phyloP scores from a whole-genome alignment of 2,329 filamentous ascomycete genomes.

The Colletotrichum sp. region DNA sequence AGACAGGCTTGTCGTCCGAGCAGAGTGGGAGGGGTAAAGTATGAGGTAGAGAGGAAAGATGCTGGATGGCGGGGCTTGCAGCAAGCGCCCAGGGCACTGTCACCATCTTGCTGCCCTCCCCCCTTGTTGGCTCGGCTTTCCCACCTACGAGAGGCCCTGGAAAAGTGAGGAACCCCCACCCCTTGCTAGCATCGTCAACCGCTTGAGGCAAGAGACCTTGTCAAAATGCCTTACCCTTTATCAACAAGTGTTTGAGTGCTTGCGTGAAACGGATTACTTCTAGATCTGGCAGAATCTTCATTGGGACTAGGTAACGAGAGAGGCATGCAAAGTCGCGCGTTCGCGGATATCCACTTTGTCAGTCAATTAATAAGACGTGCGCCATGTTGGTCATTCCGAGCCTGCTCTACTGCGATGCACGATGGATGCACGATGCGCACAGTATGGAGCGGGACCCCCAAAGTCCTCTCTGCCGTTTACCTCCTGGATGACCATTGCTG shows the following conservation, averaged over 20 bases:
- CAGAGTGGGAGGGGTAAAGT: constrained; percentile 16
- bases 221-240: background rate
- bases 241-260: background rate
- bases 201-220: background rate
- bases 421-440: background rate
- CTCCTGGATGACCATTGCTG: background rate
- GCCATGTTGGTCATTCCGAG: background rate
- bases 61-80: constrained; percentile 14
- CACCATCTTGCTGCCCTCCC: background rate
- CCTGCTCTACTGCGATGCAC: background rate
- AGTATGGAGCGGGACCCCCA: constrained; percentile 1
- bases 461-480: background rate
- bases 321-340: background rate
- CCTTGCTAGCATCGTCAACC: background rate
- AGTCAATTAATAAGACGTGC: background rate
- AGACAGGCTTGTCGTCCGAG: background rate
- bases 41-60: constrained; percentile 18
- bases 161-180: background rate
- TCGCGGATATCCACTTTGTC: background rate
- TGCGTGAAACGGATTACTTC: background rate
- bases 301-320: background rate
- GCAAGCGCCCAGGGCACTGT: background rate
- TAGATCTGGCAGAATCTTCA: background rate
- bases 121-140: background rate
- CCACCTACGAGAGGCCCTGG: background rate